Percentiles rank a stretch among this genome's conserved stretches.
Conservation (phyloP, 1,139 yeast species). For the Zygotorulaspora mrakii region DNA sequence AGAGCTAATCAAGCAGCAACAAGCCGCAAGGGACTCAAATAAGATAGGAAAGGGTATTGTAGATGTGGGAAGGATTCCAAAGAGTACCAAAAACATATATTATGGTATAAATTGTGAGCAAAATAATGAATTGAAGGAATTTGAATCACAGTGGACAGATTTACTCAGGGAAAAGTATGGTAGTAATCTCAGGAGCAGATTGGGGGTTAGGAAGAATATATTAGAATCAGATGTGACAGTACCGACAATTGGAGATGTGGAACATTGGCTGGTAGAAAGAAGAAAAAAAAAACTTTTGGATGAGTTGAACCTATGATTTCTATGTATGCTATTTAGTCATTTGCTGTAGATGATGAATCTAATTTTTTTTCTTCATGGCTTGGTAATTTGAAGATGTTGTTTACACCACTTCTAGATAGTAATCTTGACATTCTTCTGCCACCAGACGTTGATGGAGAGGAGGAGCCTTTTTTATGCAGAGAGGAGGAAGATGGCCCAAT, state of each 20-base stretch:
- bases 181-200: not conserved
- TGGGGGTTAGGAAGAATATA: not conserved
- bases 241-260: slow-evolving; percentile 22
- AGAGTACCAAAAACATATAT: slow-evolving; percentile 8
- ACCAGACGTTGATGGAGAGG: slow-evolving; percentile 15
- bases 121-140: slow-evolving; percentile 7
- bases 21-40: slow-evolving; percentile 24
- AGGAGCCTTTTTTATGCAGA: slow-evolving; percentile 6
- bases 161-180: slow-evolving; percentile 10
- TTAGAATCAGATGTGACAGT: slow-evolving; percentile 9
- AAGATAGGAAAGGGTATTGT: slow-evolving; percentile 22
- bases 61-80: slow-evolving; percentile 13
- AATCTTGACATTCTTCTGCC: slow-evolving; percentile 30
- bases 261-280: slow-evolving; percentile 24
- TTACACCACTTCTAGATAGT: slow-evolving; percentile 30
- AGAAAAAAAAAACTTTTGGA: slow-evolving; percentile 23
- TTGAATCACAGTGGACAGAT: slow-evolving; percentile 17
- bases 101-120: slow-evolving; percentile 4
- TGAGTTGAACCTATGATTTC: slow-evolving; percentile 18
- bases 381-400: slow-evolving; percentile 28
- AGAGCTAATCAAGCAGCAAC: slow-evolving; percentile 44
- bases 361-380: slow-evolving; percentile 24
- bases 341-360: not conserved
- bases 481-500: slow-evolving; percentile 6
- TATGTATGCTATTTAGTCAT: slow-evolving; percentile 2